Evolutionary conservation across 2,329 filamentous ascomycete genomes (phyloP).

Genomic region (Scytalidium lignicola): DNA sequence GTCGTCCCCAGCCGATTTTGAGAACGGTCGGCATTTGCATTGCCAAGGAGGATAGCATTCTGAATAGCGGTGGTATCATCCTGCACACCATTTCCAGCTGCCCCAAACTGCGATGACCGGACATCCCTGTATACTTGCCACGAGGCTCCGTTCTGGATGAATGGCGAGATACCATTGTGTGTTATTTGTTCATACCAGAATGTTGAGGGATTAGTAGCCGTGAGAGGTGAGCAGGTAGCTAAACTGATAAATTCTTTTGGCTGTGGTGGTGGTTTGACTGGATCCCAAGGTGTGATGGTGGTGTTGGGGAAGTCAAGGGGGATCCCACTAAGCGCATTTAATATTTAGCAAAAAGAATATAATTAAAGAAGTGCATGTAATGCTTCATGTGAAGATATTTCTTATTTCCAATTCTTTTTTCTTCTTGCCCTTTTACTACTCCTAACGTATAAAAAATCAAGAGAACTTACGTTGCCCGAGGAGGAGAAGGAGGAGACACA

Average conservation of each 20-base stretch:
- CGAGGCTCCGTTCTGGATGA: constrained; percentile 39
- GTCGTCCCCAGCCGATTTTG: not conserved
- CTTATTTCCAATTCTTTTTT: no score
- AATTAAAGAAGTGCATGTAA: no score
- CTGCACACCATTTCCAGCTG: not conserved
- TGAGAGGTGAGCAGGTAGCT: not conserved
- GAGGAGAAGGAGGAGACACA: not conserved
- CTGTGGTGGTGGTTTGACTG: not conserved
- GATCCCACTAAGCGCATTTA: not conserved
- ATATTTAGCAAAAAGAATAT: not conserved
- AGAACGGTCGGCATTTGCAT: not conserved
- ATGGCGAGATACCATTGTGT: constrained; percentile 25
- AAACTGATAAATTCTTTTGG: not conserved
- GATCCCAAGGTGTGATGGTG: not conserved
- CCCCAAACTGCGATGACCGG: not conserved
- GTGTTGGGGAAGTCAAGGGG: not conserved
- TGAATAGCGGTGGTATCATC: not conserved
- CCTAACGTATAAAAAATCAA: not conserved
- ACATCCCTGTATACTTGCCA: not conserved
- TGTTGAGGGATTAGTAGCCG: not conserved
- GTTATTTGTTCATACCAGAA: not conserved
- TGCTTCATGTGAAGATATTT: no score
- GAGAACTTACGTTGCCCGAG: not conserved
- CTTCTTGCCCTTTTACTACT: no score
- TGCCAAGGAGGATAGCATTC: not conserved